These are phyloP conservation scores for Ceratocystis cubensis DNA, from an alignment of 2,329 filamentous ascomycete species.

Conservation along the genomic window DNA sequence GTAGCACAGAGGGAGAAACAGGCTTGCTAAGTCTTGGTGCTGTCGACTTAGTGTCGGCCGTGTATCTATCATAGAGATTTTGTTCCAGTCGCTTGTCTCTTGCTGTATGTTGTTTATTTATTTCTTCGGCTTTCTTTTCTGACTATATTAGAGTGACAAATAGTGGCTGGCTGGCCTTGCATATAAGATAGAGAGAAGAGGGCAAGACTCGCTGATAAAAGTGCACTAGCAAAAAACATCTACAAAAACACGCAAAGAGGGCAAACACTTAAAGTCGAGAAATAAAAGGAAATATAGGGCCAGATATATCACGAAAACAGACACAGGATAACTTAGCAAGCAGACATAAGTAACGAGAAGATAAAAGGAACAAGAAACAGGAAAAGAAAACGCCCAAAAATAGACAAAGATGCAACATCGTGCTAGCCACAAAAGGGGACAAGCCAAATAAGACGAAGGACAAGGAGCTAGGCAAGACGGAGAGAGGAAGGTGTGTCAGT, in stretches of 20 bases:
- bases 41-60: not conserved
- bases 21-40: not conserved
- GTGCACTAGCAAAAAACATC: not conserved
- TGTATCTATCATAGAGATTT: slow-evolving; percentile 3
- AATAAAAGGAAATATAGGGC: slow-evolving; percentile 8
- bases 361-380: slow-evolving; percentile 1
- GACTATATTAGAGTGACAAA: not conserved
- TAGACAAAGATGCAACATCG: slow-evolving; percentile 8
- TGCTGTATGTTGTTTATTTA: not conserved
- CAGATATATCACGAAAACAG: slow-evolving; percentile 3
- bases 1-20: not conserved
- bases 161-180: not conserved
- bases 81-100: slow-evolving; percentile 1
- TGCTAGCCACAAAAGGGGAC: not conserved
- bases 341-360: slow-evolving; percentile 1
- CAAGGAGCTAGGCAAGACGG: not conserved
- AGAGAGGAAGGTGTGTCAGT: no score
- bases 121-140: not conserved
- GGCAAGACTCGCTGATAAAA: not conserved
- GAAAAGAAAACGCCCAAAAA: slow-evolving; percentile 15
- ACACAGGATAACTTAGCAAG: slow-evolving; percentile 6
- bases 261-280: slow-evolving; percentile 7
- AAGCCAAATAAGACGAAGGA: not conserved
- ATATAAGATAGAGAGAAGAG: not conserved
- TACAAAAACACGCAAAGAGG: not conserved